Conservation (phyloP, 495 filamentous ascomycete genomes). For the Aspergillus nidulans region DNA sequence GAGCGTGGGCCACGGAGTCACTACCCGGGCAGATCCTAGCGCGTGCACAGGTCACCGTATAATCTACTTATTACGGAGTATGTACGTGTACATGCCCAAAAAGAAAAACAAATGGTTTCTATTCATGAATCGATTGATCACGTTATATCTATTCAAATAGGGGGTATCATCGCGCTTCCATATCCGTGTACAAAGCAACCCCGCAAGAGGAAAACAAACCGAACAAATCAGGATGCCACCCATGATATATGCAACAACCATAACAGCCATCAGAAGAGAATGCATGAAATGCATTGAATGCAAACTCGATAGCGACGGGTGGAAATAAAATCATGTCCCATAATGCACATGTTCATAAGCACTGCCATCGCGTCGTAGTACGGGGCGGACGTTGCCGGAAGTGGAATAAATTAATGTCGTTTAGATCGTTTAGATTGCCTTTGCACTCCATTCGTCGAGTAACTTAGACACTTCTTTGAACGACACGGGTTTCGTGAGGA, state of each 20-base stretch:
- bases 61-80: background rate
- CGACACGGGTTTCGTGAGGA: slow-evolving; percentile 67
- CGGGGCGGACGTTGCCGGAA: background rate
- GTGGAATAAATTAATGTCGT: background rate
- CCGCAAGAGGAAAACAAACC: background rate
- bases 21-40: slow-evolving; percentile 5
- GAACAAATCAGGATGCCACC: background rate
- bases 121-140: too few species aligned
- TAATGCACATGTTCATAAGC: background rate
- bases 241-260: background rate
- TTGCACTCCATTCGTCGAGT: slow-evolving; percentile 44
- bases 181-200: slow-evolving; percentile 18
- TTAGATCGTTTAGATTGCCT: slow-evolving; percentile 7
- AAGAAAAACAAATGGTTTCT: background rate
- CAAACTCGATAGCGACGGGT: background rate
- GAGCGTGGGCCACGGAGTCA: background rate
- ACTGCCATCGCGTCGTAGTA: background rate
- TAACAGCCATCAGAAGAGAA: too few species aligned
- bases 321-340: background rate
- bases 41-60: background rate
- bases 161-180: slow-evolving; percentile 17
- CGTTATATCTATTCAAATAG: slow-evolving; percentile 2
- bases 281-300: background rate
- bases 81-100: background rate
- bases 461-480: slow-evolving; percentile 47